A percentile compares a stretch with the other conserved stretches of the same genome.
Conservation (phyloP, 345 rosid genomes). For the Triadica sebifera region DNA sequence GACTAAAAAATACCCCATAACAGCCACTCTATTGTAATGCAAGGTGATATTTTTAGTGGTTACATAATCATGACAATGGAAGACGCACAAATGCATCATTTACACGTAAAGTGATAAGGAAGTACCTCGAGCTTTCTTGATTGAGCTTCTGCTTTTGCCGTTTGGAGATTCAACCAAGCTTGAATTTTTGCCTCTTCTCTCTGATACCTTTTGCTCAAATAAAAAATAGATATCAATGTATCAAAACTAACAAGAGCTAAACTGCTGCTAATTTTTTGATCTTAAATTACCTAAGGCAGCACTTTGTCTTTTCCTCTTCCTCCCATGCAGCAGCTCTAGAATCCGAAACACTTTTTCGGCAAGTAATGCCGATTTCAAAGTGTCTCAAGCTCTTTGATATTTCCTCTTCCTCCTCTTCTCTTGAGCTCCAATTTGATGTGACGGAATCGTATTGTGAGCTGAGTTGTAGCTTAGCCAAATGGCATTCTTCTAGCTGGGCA, state of each 20-base stretch:
- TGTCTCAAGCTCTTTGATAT: slow-evolving; percentile 84
- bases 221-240: background rate
- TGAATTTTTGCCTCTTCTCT: slow-evolving; percentile 93
- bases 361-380: slow-evolving; percentile 51
- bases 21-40: too few species aligned
- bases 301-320: slow-evolving; percentile 77
- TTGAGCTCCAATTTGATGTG: slow-evolving; percentile 78
- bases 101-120: background rate
- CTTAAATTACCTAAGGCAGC: slow-evolving; percentile 61
- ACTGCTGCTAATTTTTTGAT: too few species aligned
- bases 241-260: background rate
- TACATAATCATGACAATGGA: too few species aligned
- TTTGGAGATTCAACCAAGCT: slow-evolving; percentile 93
- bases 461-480: slow-evolving; percentile 67
- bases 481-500: slow-evolving; percentile 61
- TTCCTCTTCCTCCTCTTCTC: slow-evolving; percentile 90
- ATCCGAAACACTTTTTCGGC: slow-evolving; percentile 52
- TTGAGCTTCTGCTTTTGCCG: slow-evolving; percentile 96
- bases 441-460: slow-evolving; percentile 61
- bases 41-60: too few species aligned
- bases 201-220: slow-evolving; percentile 54
- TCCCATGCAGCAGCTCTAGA: slow-evolving; percentile 69
- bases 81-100: background rate
- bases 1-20: too few species aligned
- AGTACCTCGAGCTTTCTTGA: slow-evolving; percentile 86